Conservation (phyloP, 106 monocot species). For the Dioscorea zingiberensis region DNA sequence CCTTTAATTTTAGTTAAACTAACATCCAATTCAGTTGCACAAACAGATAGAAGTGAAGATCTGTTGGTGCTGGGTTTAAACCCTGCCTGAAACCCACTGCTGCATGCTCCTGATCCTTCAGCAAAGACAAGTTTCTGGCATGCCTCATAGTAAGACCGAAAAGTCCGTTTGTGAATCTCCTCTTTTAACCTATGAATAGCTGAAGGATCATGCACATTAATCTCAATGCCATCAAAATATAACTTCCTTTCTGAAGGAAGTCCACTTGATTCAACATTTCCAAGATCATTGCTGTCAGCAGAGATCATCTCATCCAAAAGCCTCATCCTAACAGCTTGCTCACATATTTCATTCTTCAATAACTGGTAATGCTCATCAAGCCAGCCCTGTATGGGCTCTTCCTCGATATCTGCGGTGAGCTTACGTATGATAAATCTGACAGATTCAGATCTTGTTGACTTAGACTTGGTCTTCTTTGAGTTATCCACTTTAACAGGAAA, state of each 20-base stretch:
- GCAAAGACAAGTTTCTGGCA: constrained; percentile 56
- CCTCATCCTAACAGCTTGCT: constrained; percentile 49
- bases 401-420: constrained; percentile 83
- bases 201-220: constrained; percentile 30
- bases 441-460: constrained; percentile 57
- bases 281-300: constrained; percentile 8
- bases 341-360: constrained; percentile 80
- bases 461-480: constrained; percentile 51
- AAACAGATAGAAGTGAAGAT: constrained; percentile 66
- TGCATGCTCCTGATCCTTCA: constrained; percentile 88
- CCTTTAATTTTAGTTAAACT: constrained; percentile 77
- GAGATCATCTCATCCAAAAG: constrained; percentile 61
- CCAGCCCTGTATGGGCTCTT: constrained; percentile 98
- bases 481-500: constrained; percentile 41
- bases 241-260: constrained; percentile 36
- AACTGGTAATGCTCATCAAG: constrained; percentile 93
- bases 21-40: constrained; percentile 69
- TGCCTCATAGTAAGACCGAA: constrained; percentile 74
- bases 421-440: constrained; percentile 66
- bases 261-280: constrained; percentile 27
- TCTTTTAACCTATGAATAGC: constrained; percentile 44
- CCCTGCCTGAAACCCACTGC: constrained; percentile 78
- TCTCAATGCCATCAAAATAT: constrained; percentile 35
- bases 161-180: constrained; percentile 74
- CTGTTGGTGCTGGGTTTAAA: constrained; percentile 73